Evolutionary conservation across 2,329 filamentous ascomycete genomes (phyloP), one percentile per base, ranked within the genome.

Genomic region (Coleophoma cylindrospora): DNA sequence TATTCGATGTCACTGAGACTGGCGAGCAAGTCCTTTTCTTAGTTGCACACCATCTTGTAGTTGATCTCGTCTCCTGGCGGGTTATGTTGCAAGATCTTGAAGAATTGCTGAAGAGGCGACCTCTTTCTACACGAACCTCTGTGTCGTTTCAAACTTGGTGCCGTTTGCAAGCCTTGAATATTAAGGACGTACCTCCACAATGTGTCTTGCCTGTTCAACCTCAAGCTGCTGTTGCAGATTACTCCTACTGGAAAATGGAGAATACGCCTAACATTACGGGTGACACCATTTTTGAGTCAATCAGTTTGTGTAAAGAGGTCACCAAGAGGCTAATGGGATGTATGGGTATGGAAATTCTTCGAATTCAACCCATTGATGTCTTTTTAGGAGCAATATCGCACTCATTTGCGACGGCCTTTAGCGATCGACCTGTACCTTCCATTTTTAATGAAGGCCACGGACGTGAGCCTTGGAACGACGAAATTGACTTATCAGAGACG

Each of bases 361-460:
- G 56, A 8, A 72, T 68, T 0, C 64, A 67, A 9, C 64, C 68
- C 0, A 54, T 72, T 0, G 72, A 75, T 43, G 48, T 75, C 0
- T 59, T 74, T 6, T 50, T 72, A 9, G 67, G 66, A 0, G 55
- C 65, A 0, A 36, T 72, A 0, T 43, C 66, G 2, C 52, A 61
- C 40, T 70, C 71, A 0, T 72, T 74, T 47, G 40, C 43, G 1
- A 43, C 59, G 0, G 57, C 50, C 6, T 74, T 75, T 49, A 10
- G n/a, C 10, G 61, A 69, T 33, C 61, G 70, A 13, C 22, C 55
- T 0, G 21, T 60, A 0, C 70, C 71, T 1, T 53, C 62, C 3
- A 52, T 74, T 1, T 74, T 69, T 56, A 66, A 63, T 36, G 71
- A 74, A 50, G 64, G 67, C 0, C 72, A 74, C 19, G 72, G 72